Conservation (phyloP, 1,284 basidiomycete genomes). For the Bondarzewia mesenterica region DNA sequence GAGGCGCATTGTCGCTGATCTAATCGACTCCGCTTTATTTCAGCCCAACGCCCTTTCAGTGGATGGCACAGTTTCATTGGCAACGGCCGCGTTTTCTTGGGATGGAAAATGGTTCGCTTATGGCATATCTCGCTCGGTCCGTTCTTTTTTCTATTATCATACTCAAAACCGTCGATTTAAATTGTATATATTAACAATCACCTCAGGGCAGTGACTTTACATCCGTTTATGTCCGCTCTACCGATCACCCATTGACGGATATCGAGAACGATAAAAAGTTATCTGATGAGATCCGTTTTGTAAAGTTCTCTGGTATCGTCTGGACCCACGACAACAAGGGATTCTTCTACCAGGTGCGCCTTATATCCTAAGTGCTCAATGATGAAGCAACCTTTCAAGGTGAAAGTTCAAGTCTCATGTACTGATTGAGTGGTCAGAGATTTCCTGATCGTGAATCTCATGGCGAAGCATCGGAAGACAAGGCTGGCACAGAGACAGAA, state of each 20-base stretch:
- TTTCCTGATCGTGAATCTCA: slow-evolving; percentile 48
- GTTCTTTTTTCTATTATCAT: slow-evolving; percentile 10
- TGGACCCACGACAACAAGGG: slow-evolving; percentile 77
- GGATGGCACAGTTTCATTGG: slow-evolving; percentile 68
- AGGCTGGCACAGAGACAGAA: slow-evolving; percentile 56
- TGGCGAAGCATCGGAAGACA: slow-evolving; percentile 40
- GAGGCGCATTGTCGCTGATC: not conserved
- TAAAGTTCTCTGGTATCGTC: slow-evolving; percentile 65
- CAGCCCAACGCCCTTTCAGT: slow-evolving; percentile 63
- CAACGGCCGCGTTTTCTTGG: slow-evolving; percentile 51
- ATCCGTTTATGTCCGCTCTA: slow-evolving; percentile 61
- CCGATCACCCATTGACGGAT: slow-evolving; percentile 45
- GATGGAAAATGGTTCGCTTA: slow-evolving; percentile 71
- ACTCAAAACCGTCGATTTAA: not conserved
- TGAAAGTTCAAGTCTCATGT: no score
- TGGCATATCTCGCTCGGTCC: slow-evolving; percentile 62
- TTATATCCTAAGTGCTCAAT: not conserved
- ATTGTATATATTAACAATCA: not conserved
- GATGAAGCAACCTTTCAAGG: no score
- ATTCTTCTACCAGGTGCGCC: slow-evolving; percentile 73
- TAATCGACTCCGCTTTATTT: no score
- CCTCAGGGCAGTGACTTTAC: slow-evolving; percentile 67
- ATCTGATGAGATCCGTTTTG: slow-evolving; percentile 60
- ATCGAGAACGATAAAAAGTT: slow-evolving; percentile 44
- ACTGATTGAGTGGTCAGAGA: slow-evolving; percentile 27